phyloP scores from a whole-genome alignment of 179 eudicot species.

The Beta macrorhiza region DNA sequence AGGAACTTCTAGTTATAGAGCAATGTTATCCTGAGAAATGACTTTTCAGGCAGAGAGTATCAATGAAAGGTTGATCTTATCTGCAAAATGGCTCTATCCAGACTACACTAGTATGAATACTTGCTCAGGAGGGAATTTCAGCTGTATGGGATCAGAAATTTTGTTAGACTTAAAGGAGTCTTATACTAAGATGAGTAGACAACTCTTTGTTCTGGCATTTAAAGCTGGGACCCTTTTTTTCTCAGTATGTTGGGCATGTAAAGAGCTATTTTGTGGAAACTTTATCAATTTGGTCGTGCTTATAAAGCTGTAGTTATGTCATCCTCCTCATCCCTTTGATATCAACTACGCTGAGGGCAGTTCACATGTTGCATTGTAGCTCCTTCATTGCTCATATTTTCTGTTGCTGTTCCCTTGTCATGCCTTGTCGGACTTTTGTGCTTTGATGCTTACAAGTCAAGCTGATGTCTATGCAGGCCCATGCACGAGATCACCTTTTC shows the following conservation, averaged over 20 bases:
- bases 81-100: constrained; percentile 1
- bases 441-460: constrained; percentile 17
- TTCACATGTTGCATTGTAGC: background rate
- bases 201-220: constrained; percentile 12
- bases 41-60: background rate
- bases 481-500: constrained; percentile 92
- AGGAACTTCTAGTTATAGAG: background rate
- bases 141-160: background rate
- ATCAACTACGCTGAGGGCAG: background rate
- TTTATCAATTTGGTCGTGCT: background rate
- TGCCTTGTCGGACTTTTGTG: background rate
- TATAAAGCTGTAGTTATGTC: constrained; percentile 4
- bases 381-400: background rate
- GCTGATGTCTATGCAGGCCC: constrained; percentile 59
- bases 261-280: background rate
- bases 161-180: constrained; percentile 3
- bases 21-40: constrained; percentile 14
- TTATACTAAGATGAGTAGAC: constrained; percentile 2
- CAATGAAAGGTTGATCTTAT: background rate
- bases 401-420: background rate
- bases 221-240: constrained; percentile 9
- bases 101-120: constrained; percentile 3
- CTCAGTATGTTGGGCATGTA: background rate
- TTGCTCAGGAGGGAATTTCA: background rate
- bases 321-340: constrained; percentile 4